Conservation (phyloP, 768 basidiomycete species). For the Boletales sp. region DNA sequence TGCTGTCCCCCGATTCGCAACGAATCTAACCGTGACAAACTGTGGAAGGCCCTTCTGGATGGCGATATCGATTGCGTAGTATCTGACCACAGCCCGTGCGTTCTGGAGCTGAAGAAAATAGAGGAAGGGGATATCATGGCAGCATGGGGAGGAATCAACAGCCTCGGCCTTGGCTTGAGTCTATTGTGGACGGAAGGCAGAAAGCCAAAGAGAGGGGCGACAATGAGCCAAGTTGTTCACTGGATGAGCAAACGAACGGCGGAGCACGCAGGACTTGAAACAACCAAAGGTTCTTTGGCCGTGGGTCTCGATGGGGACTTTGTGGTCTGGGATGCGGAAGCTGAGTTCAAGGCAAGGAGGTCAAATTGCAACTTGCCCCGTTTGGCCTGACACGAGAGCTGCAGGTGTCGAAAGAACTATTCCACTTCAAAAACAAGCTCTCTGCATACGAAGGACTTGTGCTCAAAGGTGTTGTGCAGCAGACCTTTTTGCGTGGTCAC, state of each 20-base stretch:
- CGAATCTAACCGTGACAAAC: conserved; percentile 59
- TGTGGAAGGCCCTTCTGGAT: conserved; percentile 80
- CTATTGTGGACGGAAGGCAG: conserved; percentile 84
- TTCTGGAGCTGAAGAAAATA: conserved; percentile 72
- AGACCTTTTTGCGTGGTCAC: conserved; percentile 77
- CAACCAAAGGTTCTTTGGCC: conserved; percentile 66
- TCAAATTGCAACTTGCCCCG: not conserved
- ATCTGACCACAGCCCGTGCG: conserved; percentile 94
- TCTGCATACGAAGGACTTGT: conserved; percentile 81
- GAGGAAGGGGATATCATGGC: conserved; percentile 79
- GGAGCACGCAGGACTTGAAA: conserved; percentile 68
- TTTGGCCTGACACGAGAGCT: conserved; percentile 3
- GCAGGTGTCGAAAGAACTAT: conserved; percentile 67
- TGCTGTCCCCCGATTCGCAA: conserved; percentile 94
- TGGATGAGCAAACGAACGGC: conserved; percentile 80
- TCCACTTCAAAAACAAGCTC: conserved; percentile 92
- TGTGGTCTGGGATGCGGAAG: conserved; percentile 73
- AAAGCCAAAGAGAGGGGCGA: conserved; percentile 47
- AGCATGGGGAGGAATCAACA: conserved; percentile 95
- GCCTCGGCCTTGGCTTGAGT: conserved; percentile 85
- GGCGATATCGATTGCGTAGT: conserved; percentile 91
- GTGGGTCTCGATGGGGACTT: conserved; percentile 85
- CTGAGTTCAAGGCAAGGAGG: conserved; percentile 37
- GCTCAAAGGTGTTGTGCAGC: conserved; percentile 66
- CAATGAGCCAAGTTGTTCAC: conserved; percentile 58